A percentile compares a stretch with the other conserved stretches of the same genome.
These are phyloP conservation scores for Rhizopogon rudus DNA, from an alignment of 768 basidiomycete genomes.

Conservation along the genomic window DNA sequence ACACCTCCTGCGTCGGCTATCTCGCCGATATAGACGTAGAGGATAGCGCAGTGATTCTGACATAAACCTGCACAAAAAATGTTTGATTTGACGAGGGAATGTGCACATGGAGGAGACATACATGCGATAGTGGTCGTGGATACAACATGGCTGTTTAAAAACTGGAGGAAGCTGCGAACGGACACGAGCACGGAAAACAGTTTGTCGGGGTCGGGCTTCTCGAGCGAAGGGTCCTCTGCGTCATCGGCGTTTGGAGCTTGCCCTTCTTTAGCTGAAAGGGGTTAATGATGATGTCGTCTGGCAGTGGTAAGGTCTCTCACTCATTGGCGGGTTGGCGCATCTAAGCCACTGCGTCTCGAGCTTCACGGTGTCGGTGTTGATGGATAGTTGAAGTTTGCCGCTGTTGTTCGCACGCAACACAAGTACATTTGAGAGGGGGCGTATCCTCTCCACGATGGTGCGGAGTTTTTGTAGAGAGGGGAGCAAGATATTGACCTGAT, in stretches of 20 bases:
- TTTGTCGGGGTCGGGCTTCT: slow-evolving; percentile 47
- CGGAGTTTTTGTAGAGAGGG: slow-evolving; percentile 73
- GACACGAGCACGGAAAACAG: slow-evolving; percentile 67
- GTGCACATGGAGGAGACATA: slow-evolving; percentile 31
- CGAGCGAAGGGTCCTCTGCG: slow-evolving; percentile 27
- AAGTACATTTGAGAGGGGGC: slow-evolving; percentile 64
- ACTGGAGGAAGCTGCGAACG: slow-evolving; percentile 72
- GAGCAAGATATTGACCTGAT: slow-evolving; percentile 70
- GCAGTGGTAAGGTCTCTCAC: slow-evolving; percentile 19
- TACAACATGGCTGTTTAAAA: slow-evolving; percentile 74
- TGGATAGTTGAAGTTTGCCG: slow-evolving; percentile 48
- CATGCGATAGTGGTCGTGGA: slow-evolving; percentile 84
- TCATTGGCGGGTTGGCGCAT: slow-evolving; percentile 60
- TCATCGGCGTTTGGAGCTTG: slow-evolving; percentile 25
- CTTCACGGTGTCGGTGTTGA: slow-evolving; percentile 67
- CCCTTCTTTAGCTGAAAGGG: slow-evolving; percentile 8
- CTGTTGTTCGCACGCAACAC: slow-evolving; percentile 63
- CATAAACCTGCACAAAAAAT: slow-evolving; percentile 56
- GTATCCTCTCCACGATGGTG: slow-evolving; percentile 72
- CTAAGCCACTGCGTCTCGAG: slow-evolving; percentile 78
- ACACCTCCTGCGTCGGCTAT: slow-evolving; percentile 77
- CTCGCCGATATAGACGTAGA: slow-evolving; percentile 87
- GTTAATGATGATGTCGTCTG: neutral
- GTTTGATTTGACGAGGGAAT: neutral
- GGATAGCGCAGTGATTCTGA: slow-evolving; percentile 75